Conservation (phyloP, 306 rosid species). For the Senna siamea region DNA sequence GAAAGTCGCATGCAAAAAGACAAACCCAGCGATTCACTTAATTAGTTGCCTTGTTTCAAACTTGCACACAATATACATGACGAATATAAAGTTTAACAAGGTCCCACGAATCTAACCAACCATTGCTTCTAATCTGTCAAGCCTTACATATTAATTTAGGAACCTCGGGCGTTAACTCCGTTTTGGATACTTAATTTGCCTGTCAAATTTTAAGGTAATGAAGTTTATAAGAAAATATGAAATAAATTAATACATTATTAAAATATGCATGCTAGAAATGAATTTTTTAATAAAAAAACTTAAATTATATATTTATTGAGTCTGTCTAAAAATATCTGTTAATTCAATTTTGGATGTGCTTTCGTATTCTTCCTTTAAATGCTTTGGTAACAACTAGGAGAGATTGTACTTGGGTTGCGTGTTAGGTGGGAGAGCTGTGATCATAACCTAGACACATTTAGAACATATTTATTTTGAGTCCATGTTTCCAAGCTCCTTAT, state of each 20-base stretch:
- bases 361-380: background rate
- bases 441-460: no score
- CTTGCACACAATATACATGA: background rate
- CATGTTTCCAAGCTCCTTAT: background rate
- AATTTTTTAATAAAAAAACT: no score
- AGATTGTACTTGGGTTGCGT: background rate
- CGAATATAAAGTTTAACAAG: constrained; percentile 9
- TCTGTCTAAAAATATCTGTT: no score
- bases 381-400: background rate
- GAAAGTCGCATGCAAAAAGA: constrained; percentile 27
- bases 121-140: background rate
- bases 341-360: no score
- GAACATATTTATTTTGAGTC: background rate
- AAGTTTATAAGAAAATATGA: no score
- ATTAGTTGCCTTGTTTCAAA: constrained; percentile 39
- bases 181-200: constrained; percentile 27
- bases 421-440: background rate
- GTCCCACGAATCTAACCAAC: constrained; percentile 32
- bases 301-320: no score
- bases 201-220: background rate
- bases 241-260: no score
- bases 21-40: constrained; percentile 10
- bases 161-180: background rate
- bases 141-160: background rate
- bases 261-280: no score